Percentiles rank a stretch among this genome's conserved stretches.
Evolutionary conservation across 163 green algal genomes (phyloP).

Genomic region (Prototheca wickerhamii): DNA sequence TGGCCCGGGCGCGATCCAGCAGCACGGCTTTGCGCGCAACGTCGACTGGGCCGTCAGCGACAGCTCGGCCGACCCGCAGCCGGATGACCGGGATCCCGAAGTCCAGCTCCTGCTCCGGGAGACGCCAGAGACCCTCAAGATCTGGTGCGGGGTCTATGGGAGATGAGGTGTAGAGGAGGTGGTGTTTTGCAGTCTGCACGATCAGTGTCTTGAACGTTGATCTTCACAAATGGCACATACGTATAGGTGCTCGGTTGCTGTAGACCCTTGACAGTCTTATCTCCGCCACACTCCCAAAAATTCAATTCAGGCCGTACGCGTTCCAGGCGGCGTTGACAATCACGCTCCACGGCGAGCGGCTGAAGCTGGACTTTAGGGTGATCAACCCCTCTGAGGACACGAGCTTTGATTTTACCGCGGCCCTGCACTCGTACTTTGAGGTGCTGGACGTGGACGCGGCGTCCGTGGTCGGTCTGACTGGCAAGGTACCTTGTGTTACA

Average conservation of each 20-base stretch:
- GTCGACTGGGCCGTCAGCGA: conserved; percentile 75
- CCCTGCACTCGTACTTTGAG: conserved; percentile 60
- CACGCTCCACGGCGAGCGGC: conserved; percentile 45
- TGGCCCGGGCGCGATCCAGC: conserved; percentile 78
- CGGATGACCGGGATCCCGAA: conserved; percentile 67
- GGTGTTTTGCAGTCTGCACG: not conserved
- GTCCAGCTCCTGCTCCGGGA: conserved; percentile 68
- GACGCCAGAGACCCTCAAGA: conserved; percentile 78
- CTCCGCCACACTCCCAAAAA: not conserved
- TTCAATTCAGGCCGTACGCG: conserved; percentile 20
- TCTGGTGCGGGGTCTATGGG: conserved; percentile 43
- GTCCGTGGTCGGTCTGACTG: conserved; percentile 10
- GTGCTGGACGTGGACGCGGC: conserved; percentile 8
- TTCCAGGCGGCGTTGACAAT: conserved; percentile 62
- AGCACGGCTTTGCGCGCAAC: conserved; percentile 97
- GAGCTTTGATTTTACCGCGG: conserved; percentile 85
- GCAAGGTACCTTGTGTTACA: not conserved
- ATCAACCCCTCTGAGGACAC: conserved; percentile 49
- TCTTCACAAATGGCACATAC: no score
- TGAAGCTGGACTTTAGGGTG: conserved; percentile 21
- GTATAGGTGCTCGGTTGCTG: no score
- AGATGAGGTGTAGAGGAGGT: not conserved
- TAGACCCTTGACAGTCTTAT: not conserved
- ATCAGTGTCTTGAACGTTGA: no score
- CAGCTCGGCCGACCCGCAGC: conserved; percentile 79